Base-by-base conservation (phyloP, 2,329 filamentous ascomycete species). In the Aspergillus viridinutans region DNA sequence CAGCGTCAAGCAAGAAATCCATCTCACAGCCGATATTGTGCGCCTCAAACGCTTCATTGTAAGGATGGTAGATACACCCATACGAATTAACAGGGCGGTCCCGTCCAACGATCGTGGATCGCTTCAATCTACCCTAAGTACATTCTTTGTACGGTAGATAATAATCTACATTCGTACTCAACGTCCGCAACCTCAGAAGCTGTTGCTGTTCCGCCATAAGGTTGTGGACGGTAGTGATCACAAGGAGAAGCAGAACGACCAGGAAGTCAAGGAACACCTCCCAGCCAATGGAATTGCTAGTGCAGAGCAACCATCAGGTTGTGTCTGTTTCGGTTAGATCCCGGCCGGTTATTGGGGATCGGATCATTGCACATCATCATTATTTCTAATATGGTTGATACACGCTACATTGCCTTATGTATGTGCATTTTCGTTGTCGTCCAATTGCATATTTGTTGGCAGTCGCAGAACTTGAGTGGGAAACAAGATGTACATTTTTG, bases 321-420 rank as follows among this genome's bases (percentile, higher is more conserved):
- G 58, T n/a, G 47, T 54, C 51, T 56, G 55, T 61, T 58, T 61
- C 51, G 60, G 58, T 56, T 61, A 56, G 58, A 59, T 58, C 58
- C 53, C 53, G 50, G 55, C 51, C 51, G 52, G 51, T 49, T 55
- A 53, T 57, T 58, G 58, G 57, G 45, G 54, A 48, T 58, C 51
- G 47, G 54, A 60, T 62, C 54, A 51, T 49, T 48, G 42, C 40
- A 47, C 52, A 49, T 52, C 45, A 23, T 40, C 56, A 35, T 38
- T 20, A 51, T 43, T 47, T 20, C 23, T 47, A 40, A 45, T 35
- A 35, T 20, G 26, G 7, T 48, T 49, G 32, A 40, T 49, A 29
- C 47, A n/a, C 21, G 28, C 23, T 54, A 28, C 32, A 12, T 51
- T 53, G 17, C n/a, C 17, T 29, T 43, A 26, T 45, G n/a, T 35